phyloP scores from a whole-genome alignment of 176 grass and related monocot species.

The bread wheat (Triticum aestivum) region IWGSC_CS_RefSeq_v2.1 NC_057805.1:517488693-517489192 shows the following conservation, averaged over 20 bases:
- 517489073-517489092: not conserved
- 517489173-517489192: too few relatives aligned
- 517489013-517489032: not conserved
- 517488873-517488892: not conserved
- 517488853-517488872: not conserved
- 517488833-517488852: not conserved
- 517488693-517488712: too few relatives aligned
- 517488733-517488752: not conserved
- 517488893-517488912: too few relatives aligned
- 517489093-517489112: not conserved
- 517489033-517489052: not conserved
- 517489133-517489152: not conserved
- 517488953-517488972: not conserved
- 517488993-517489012: not conserved
- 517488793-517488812: not conserved
- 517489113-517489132: not conserved
- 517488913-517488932: too few relatives aligned
- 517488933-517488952: not conserved
- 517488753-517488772: not conserved
- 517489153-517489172: not conserved
- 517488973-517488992: constrained; percentile 7
- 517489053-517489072: not conserved
- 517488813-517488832: not conserved
- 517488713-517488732: too few relatives aligned
- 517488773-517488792: not conserved